Evolutionary conservation across 331 rosid genomes (phyloP), one percentile per base, ranked within the genome.

Genomic region (Ulmus americana): DNA sequence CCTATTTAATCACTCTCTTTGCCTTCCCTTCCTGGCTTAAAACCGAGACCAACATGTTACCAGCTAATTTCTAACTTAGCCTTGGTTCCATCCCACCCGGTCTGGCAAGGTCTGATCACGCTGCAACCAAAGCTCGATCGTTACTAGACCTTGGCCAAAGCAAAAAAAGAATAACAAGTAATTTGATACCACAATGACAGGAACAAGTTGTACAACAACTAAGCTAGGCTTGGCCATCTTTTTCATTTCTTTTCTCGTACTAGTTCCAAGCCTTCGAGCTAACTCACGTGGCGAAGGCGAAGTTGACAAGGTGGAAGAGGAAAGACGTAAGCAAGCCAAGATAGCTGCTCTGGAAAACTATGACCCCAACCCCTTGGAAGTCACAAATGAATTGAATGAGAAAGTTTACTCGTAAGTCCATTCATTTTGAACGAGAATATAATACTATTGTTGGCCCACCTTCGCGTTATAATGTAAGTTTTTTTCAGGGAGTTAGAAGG

Each of bases 181-280:
- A 28, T 28, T 28, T 28, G 35, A 28, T 28, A 28, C 35, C 35
- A 28, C 35, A 28, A 28, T 28, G 35, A 28, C 35, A 28, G 35
- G 35, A 28, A 28, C 35, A 28, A 28, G 35, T 28, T 28, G 35
- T 28, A 14, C 45, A 13, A 14, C 39, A 13, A 45, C 57, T 12
- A 64, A 62, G 69, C 64, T 68, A 53, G n/a, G 58, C n/a, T 59
- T 83, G n/a, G 35, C 35, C 35, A 11, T 77, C 6, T 16, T 88
- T 6, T 59, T 85, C 59, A 66, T 67, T 58, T 55, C 76, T 14
- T 46, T 90, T 40, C 76, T 78, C 69, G 55, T 82, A 12, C 8
- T 75, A 15, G 18, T 85, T 50, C 86, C 90, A 39, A 70, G 81
- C 82, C 59, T 85, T 10, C 63, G 56, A 28, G 95, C 83, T 45